Evolutionary conservation across 768 basidiomycete genomes (phyloP).

Genomic region (Phylloporus sp.): DNA sequence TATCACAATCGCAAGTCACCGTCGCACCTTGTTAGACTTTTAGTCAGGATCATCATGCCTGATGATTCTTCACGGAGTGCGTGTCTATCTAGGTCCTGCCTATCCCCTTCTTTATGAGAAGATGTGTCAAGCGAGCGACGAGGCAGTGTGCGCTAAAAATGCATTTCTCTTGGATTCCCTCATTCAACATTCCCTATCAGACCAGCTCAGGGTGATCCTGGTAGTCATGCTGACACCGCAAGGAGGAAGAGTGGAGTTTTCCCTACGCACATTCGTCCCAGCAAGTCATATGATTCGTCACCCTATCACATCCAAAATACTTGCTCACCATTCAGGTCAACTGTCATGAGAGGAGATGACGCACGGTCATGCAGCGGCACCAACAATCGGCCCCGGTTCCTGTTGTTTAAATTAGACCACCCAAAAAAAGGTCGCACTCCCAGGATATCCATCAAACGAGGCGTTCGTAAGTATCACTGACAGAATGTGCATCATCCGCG

Average conservation of each 20-base stretch:
- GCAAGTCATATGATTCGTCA: conserved; percentile 9
- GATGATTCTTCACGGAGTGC: conserved; percentile 9
- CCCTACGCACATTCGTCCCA: conserved; percentile 6
- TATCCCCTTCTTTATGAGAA: conserved; percentile 21
- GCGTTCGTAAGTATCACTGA: background rate
- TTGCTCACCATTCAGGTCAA: background rate
- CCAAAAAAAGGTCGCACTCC: background rate
- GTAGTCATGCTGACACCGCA: conserved; percentile 13
- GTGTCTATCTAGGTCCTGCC: conserved; percentile 4
- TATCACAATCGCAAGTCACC: background rate
- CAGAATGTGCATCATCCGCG: background rate
- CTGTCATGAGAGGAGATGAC: conserved; percentile 3
- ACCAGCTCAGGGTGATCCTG: conserved; percentile 5
- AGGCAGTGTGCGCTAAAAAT: conserved; percentile 27
- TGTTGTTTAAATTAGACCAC: background rate
- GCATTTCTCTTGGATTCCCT: conserved; percentile 18
- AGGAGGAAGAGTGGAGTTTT: conserved; percentile 18
- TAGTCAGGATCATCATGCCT: conserved; percentile 18
- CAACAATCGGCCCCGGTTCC: conserved; percentile 11
- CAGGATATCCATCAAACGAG: background rate
- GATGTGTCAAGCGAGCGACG: conserved; percentile 3
- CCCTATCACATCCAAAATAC: background rate
- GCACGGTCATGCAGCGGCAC: background rate
- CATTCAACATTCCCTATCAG: conserved; percentile 6
- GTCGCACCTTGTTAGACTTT: conserved; percentile 24